These are phyloP conservation scores for Ceratobasidium sp. DNA, from an alignment of 1,284 basidiomycete genomes.

Conservation along the genomic window DNA sequence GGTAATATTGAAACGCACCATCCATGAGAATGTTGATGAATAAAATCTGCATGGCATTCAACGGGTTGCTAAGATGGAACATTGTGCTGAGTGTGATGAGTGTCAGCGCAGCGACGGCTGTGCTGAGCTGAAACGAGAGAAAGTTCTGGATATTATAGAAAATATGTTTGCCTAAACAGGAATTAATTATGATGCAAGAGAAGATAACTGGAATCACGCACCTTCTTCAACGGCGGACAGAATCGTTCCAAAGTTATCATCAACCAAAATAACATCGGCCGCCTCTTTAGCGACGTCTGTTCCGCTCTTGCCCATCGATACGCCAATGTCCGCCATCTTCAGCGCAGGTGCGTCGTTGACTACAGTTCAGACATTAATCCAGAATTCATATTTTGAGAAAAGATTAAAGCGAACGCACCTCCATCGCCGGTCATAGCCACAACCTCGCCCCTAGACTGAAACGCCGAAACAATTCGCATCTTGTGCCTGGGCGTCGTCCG, in stretches of 20 bases:
- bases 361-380: slow-evolving; percentile 90
- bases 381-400: too few relatives aligned
- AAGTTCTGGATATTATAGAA: slow-evolving; percentile 99
- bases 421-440: slow-evolving; percentile 99
- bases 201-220: slow-evolving; percentile 55
- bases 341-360: slow-evolving; percentile 98
- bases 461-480: slow-evolving; percentile 96
- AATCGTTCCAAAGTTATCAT: slow-evolving; percentile 97
- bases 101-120: slow-evolving; percentile 92
- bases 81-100: slow-evolving; percentile 95
- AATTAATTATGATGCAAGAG: slow-evolving; percentile 10
- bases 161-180: slow-evolving; percentile 85
- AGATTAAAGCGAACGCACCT: slow-evolving; percentile 60
- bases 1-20: slow-evolving; percentile 65
- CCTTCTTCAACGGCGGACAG: slow-evolving; percentile 96
- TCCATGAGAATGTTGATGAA: slow-evolving; percentile 99
- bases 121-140: slow-evolving; percentile 95
- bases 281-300: slow-evolving; percentile 99
- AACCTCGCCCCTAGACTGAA: slow-evolving; percentile 88
- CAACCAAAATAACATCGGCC: slow-evolving; percentile 95
- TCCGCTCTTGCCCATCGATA: slow-evolving; percentile 96
- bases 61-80: slow-evolving; percentile 89
- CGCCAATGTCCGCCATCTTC: slow-evolving; percentile 98
- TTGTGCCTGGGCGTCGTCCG: slow-evolving; percentile 96
- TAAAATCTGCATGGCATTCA: slow-evolving; percentile 98